Evolutionary conservation across 2,329 filamentous ascomycete species (phyloP), one percentile per base, ranked within the genome.

Genomic region (Metarhizium album): DNA sequence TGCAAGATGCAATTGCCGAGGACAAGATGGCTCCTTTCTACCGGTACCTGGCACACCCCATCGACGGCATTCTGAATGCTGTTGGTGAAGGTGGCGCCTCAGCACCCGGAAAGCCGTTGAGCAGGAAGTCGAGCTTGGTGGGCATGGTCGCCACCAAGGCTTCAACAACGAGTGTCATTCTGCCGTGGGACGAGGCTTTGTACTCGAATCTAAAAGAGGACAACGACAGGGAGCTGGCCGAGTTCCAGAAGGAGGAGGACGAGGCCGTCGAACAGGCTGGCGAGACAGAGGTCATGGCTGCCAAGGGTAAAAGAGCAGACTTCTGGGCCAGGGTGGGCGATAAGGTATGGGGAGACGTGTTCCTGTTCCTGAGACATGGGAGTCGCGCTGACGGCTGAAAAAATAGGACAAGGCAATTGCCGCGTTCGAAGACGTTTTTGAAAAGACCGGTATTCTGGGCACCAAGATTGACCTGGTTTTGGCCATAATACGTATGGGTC

Each of bases 391-490:
- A 43, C 40, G 13, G 2, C 22, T 43, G 22, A 24, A 27, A 24
- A 27, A 46, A 51, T 63, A 95, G 90, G 93, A 98, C 69, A 93
- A 93, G 78, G 88, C 93, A 20, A 87, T 97, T 62, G 82, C 88
- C 52, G 86, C 87, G 49, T 95, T 91, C 73, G 93, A 98, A 75
- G 84, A 84, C 62, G 81, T 97, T 50, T 88, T 96, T 60, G 90
- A 97, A 66, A 96, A 96, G 78, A 97, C 90, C n/a, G 87, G 90
- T 56, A 89, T 96, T 60, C 79, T 98, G 54, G 93, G 91, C 61
- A 91, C 87, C 59, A 97, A 96, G 76, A 98, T 98, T 67, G 93
- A 98, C 69, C 77, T 98, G 48, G 89, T 95, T 47, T 84, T 98
- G 51, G 93, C 93, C 59, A 93, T 97, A 73, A 91, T 97, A 73